These are phyloP conservation scores for Mucor velutinosus DNA, from an alignment of 371 early-diverging fungal genomes.

Conservation along the genomic window DNA sequence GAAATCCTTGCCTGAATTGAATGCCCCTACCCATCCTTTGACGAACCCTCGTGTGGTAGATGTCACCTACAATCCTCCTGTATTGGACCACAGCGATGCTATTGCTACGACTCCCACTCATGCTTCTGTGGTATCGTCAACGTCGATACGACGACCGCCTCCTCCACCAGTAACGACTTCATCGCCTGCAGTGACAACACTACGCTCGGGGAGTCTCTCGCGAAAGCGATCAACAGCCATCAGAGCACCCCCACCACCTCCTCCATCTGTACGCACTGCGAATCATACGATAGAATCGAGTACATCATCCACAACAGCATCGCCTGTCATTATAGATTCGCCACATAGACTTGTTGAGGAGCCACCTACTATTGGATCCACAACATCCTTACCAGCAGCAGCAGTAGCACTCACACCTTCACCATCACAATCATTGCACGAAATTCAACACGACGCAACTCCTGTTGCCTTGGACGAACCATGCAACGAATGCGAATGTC, in stretches of 20 bases:
- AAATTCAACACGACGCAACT: neutral
- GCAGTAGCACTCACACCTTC: neutral
- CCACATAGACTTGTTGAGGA: neutral
- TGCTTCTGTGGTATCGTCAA: neutral
- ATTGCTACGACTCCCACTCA: neutral
- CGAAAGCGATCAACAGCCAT: slow-evolving; percentile 15
- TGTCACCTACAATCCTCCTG: neutral
- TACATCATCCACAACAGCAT: neutral
- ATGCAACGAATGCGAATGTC: slow-evolving; percentile 61
- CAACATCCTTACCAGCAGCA: neutral
- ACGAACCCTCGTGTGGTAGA: slow-evolving; percentile 1
- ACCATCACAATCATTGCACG: neutral
- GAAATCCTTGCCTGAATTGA: neutral
- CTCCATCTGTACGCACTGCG: slow-evolving; percentile 2
- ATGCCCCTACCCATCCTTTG: neutral
- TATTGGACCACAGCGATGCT: neutral
- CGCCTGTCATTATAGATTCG: neutral
- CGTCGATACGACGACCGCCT: neutral
- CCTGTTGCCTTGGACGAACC: neutral
- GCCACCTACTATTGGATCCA: neutral
- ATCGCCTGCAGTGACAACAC: slow-evolving; percentile 4
- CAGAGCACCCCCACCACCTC: slow-evolving; percentile 9
- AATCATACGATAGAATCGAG: neutral
- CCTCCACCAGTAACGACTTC: slow-evolving; percentile 12
- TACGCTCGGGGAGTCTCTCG: neutral